phyloP scores from a whole-genome alignment of 2,329 filamentous ascomycete species.

The Hirsutella minnesotensis region DNA sequence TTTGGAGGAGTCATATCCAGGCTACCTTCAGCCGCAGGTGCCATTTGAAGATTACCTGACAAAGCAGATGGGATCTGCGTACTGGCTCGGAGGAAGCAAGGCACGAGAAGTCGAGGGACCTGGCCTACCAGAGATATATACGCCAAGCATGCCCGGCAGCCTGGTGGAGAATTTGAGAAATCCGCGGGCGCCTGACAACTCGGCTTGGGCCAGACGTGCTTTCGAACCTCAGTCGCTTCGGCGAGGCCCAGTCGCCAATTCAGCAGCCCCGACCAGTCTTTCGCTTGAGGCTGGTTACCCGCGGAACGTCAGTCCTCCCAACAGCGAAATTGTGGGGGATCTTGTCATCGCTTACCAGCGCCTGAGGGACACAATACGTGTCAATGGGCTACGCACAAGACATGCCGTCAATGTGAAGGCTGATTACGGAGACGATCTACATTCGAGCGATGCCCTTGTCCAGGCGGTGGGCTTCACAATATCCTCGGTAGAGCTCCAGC shows the following conservation, averaged over 20 bases:
- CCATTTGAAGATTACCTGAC: slow-evolving; percentile 60
- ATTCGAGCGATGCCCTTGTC: slow-evolving; percentile 47
- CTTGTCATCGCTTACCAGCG: slow-evolving; percentile 50
- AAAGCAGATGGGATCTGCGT: slow-evolving; percentile 37
- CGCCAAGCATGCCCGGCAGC: slow-evolving; percentile 25
- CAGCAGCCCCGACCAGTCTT: slow-evolving; percentile 21
- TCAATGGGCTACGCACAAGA: slow-evolving; percentile 37
- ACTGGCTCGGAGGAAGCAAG: slow-evolving; percentile 28
- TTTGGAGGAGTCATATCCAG: slow-evolving; percentile 72
- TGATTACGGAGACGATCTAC: slow-evolving; percentile 31
- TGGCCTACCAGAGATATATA: slow-evolving; percentile 16
- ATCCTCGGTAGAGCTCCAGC: slow-evolving; percentile 79
- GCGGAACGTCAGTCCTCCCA: slow-evolving; percentile 1
- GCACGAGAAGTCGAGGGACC: slow-evolving; percentile 20
- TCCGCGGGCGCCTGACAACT: slow-evolving; percentile 22
- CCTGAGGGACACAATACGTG: slow-evolving; percentile 43
- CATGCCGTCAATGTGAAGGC: slow-evolving; percentile 19
- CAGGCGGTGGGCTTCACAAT: slow-evolving; percentile 72
- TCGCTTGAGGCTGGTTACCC: slow-evolving; percentile 12
- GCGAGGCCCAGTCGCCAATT: slow-evolving; percentile 28
- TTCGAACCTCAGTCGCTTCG: slow-evolving; percentile 16
- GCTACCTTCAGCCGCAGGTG: slow-evolving; percentile 48
- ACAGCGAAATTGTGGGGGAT: slow-evolving; percentile 31
- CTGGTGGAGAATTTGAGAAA: slow-evolving; percentile 25
- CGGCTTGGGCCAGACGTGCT: slow-evolving; percentile 30